phyloP scores from a whole-genome alignment of 1,139 yeast species.

The Insectozyma bohioensis region DNA sequence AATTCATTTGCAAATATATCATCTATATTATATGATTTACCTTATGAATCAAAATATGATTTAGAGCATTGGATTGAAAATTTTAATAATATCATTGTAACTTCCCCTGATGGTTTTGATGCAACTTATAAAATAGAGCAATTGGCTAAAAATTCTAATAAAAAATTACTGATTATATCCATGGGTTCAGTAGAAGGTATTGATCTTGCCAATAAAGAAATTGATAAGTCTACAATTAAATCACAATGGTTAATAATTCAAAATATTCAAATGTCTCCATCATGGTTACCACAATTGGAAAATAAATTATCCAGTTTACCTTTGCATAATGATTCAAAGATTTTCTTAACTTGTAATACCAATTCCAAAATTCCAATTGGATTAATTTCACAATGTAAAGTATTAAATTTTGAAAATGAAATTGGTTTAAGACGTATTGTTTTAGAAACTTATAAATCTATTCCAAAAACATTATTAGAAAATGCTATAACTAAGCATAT shows the following conservation, averaged over 20 bases:
- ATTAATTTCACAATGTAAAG: constrained; percentile 51
- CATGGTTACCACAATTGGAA: constrained; percentile 60
- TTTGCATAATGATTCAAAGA: constrained; percentile 34
- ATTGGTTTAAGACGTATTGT: constrained; percentile 59
- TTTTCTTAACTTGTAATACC: constrained; percentile 63
- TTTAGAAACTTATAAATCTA: constrained; percentile 37
- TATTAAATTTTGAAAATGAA: constrained; percentile 58
- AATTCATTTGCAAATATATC: constrained; percentile 15
- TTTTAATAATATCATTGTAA: constrained; percentile 48
- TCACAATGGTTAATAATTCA: constrained; percentile 76
- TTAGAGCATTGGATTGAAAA: constrained; percentile 22
- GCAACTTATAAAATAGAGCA: constrained; percentile 56
- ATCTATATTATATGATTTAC: constrained; percentile 9
- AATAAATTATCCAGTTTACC: constrained; percentile 34
- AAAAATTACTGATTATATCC: constrained; percentile 49
- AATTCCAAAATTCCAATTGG: constrained; percentile 50
- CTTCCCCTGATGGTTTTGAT: constrained; percentile 66
- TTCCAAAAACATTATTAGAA: constrained; percentile 19
- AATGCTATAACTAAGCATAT: constrained; percentile 49
- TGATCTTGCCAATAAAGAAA: constrained; percentile 52
- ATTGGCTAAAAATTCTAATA: constrained; percentile 31
- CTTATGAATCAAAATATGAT: constrained; percentile 14
- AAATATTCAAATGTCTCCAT: constrained; percentile 70
- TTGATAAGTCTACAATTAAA: constrained; percentile 42
- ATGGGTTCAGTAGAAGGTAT: constrained; percentile 77